Evolutionary conservation across 2,329 filamentous ascomycete species (phyloP), one percentile per base, ranked within the genome.

Genomic region (Huntiella decipiens): DNA sequence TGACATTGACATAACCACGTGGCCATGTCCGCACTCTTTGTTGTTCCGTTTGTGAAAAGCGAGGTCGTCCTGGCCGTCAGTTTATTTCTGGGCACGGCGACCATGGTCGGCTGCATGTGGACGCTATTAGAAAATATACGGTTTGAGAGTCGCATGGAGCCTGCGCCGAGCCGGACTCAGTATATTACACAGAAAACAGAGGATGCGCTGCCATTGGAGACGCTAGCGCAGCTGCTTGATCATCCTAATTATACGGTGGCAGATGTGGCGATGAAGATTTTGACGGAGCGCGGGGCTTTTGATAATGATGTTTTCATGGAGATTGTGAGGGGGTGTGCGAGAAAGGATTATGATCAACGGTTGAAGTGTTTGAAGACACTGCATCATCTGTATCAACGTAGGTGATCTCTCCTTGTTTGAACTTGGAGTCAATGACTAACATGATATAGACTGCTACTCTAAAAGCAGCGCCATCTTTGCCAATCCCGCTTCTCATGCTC

Each of bases 141-240:
- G 52, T 66, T 75, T 53, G 67, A 77, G 45, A 79, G 79, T 52
- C 70, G 77, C 58, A 73, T 91, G 55, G 74, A 74, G 50, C 70
- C 74, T 33, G 57, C 65, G 34, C 72, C 76, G 50, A 75, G 75
- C 33, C 78, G 79, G 57, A 73, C 79, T 43, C 73, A 79, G 53
- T 82, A 82, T 57, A 81, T 84, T 52, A 81, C 76, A 11, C 77
- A 85, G 57, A 75, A 80, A 17, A 82, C 79, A 2, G 80, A 86
- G 55, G 79, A 85, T 56, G 72, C 79, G 2, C 65, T 86, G 37
- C 72, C 76, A 48, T 56, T 76, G 8, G 66, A 70, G 37, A 86
- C 82, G 0, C 65, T 87, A 7, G 66, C 76, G 44, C 79, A 74
- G 52, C 67, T 87, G 3, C 64, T 82, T 10, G 66, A 71, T 44